Conservation (phyloP, 208 protist species). For the Angomonas desouzai region DNA sequence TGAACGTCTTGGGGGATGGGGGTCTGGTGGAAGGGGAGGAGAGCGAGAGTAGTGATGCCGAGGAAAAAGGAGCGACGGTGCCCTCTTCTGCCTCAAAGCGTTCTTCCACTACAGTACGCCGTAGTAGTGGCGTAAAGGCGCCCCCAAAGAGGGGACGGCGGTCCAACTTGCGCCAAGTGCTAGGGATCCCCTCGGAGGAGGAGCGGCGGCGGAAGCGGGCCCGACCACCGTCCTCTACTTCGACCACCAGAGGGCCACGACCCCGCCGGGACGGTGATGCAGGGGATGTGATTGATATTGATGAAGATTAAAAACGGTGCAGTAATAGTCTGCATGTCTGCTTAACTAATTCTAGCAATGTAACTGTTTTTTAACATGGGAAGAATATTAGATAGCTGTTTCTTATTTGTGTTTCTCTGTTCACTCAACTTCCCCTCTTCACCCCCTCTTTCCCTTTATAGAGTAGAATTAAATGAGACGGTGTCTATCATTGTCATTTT, state of each 20-base stretch:
- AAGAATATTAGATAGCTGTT: no score
- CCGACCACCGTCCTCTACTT: neutral
- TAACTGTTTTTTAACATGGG: no score
- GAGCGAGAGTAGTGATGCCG: neutral
- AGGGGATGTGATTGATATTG: neutral
- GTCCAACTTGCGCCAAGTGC: neutral
- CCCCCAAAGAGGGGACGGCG: neutral
- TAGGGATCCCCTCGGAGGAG: neutral
- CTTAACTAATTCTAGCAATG: no score
- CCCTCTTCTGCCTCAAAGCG: no score
- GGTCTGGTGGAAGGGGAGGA: neutral
- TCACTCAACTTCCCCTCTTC: neutral
- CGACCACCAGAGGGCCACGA: no score
- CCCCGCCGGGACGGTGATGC: neutral
- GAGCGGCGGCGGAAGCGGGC: neutral
- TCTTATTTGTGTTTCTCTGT: constrained; percentile 15
- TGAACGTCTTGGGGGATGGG: constrained; percentile 88
- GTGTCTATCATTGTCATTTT: neutral
- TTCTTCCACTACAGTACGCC: neutral
- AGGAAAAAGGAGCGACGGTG: neutral
- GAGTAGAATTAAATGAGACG: neutral
- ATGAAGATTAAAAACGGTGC: neutral
- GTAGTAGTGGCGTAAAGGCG: neutral
- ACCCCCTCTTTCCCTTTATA: neutral
- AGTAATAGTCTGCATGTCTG: no score